Base-by-base conservation (phyloP, 495 filamentous ascomycete genomes). In the Rhypophila decipiens region DNA sequence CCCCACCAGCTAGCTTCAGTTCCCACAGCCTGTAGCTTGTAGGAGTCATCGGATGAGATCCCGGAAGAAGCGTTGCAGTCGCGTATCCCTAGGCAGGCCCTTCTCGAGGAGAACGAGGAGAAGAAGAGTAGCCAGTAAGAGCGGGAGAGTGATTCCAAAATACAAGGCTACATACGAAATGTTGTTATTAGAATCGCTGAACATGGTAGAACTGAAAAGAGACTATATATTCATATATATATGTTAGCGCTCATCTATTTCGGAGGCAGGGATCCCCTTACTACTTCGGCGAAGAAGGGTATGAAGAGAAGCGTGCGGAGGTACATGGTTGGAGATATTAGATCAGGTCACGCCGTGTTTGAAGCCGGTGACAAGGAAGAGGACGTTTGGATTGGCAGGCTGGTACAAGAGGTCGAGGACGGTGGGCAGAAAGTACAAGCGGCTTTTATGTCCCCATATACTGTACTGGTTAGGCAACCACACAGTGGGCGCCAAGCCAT, bases 121-220 rank as follows among this genome's bases (percentile, higher is more conserved):
- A 12, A 38, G 17, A 12, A 38, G 35, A 38, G 35, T 38, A 17
- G 17, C 35, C 35, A 38, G 35, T 18, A 38, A 18, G 11, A 38
- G 35, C 35, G 35, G 35, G 11, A 38, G 9, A 38, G 35, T 38
- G 35, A 38, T 18, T 18, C 11, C 35, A 38, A 38, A 38, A 38
- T 38, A 38, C 35, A 38, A 18, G 35, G 11, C 35, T 12, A 38
- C 35, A 18, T 18, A 13, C 35, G 35, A 38, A 18, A 7, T 38
- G 35, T 38, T 38, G 35, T 38, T 38, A 38, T 18, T 38, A 18
- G 35, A 38, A 38, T 38, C 35, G 11, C 35, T 18, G 35, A 38
- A 38, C 35, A 38, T 38, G 35, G 35, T 38, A 13, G 35, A 38
- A 18, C 35, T 38, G 35, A 38, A 38, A 38, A 38, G 35, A 38